Percentiles rank a stretch among this genome's conserved stretches.
Evolutionary conservation across 2,329 filamentous ascomycete genomes (phyloP).

Genomic region (Talaromyces rugulosus): DNA sequence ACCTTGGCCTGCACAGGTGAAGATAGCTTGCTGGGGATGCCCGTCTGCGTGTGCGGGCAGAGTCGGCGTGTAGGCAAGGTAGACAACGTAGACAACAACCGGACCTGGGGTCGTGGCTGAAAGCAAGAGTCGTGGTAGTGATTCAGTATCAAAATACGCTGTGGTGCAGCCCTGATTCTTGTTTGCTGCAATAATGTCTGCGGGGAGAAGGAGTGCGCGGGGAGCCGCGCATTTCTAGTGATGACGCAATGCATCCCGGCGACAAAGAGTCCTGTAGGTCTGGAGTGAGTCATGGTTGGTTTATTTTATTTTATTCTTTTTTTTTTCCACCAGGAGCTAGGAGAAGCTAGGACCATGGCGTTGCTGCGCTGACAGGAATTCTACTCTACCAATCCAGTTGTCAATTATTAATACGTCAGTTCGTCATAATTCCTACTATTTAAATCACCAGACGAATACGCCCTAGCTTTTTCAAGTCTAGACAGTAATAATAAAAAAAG

Average conservation of each 20-base stretch:
- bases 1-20: not conserved
- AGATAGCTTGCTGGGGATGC: not conserved
- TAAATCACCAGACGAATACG: not conserved
- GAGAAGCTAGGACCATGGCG: not conserved
- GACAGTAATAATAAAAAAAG: not conserved
- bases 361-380: not conserved
- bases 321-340: not conserved
- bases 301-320: not conserved
- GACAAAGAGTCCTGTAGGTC: not conserved
- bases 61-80: not conserved
- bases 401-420: not conserved
- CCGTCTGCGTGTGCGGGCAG: not conserved
- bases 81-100: not conserved
- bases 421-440: conserved; percentile 1
- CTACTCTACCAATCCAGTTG: not conserved
- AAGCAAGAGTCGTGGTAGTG: not conserved
- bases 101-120: not conserved
- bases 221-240: not conserved
- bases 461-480: conserved; percentile 2
- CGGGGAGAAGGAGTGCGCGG: not conserved
- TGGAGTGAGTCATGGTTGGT: not conserved
- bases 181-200: not conserved
- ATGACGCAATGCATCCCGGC: not conserved
- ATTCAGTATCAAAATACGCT: not conserved
- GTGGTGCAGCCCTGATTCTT: not conserved